phyloP scores from a whole-genome alignment of 306 rosid genomes.

The Sicyos baderoa region DNA sequence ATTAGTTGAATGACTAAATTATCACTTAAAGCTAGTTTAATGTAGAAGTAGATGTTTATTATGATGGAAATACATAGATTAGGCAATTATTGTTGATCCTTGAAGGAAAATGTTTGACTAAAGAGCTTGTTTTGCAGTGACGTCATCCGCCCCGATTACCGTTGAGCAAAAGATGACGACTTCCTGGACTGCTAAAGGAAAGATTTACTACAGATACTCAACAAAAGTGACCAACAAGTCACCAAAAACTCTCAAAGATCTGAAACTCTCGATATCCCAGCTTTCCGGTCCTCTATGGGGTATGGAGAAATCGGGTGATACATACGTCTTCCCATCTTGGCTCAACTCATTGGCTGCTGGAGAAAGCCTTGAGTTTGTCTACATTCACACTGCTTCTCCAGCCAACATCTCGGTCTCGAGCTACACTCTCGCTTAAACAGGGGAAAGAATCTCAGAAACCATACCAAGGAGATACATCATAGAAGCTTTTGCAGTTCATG shows the following conservation, averaged over 20 bases:
- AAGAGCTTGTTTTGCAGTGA: slow-evolving; percentile 37
- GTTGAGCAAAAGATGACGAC: slow-evolving; percentile 56
- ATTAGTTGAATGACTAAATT: too few species aligned
- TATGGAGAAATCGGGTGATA: slow-evolving; percentile 49
- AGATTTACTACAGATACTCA: slow-evolving; percentile 76
- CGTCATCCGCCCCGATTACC: slow-evolving; percentile 52
- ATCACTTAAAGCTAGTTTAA: too few species aligned
- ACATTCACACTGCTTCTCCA: slow-evolving; percentile 74
- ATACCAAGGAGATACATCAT: slow-evolving; percentile 1
- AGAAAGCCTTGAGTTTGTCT: slow-evolving; percentile 86
- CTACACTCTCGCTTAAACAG: slow-evolving; percentile 51
- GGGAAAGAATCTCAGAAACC: slow-evolving; percentile 13
- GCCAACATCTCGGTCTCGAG: slow-evolving; percentile 63
- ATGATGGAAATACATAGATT: too few species aligned
- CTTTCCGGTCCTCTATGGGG: slow-evolving; percentile 98
- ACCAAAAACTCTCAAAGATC: slow-evolving; percentile 41
- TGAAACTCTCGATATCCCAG: slow-evolving; percentile 55
- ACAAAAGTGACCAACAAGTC: slow-evolving; percentile 74
- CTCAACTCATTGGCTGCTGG: slow-evolving; percentile 59
- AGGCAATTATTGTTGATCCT: background rate
- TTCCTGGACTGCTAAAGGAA: slow-evolving; percentile 67
- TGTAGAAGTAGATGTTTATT: too few species aligned
- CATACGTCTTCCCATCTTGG: slow-evolving; percentile 80
- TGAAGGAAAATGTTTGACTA: slow-evolving; percentile 19
- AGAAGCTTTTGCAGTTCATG: slow-evolving; percentile 33